phyloP scores from a whole-genome alignment of 495 filamentous ascomycete genomes.

The Tuber aestivum region DNA sequence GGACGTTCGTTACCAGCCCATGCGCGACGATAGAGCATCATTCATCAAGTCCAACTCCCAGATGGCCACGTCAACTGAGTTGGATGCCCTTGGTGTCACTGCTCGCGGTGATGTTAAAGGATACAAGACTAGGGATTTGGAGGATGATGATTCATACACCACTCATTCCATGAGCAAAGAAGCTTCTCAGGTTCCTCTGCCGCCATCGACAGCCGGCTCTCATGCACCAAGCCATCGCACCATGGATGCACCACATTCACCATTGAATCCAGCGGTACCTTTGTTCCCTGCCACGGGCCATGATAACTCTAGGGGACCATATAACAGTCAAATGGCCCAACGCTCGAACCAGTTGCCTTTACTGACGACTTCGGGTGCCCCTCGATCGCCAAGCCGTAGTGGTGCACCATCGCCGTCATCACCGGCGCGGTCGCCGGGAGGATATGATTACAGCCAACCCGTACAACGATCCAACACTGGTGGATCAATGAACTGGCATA shows the following conservation, averaged over 20 bases:
- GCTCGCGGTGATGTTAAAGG: constrained; percentile 78
- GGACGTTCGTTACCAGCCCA: constrained; percentile 90
- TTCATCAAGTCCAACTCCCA: constrained; percentile 98
- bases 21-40: constrained; percentile 91
- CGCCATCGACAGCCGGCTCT: constrained; percentile 46
- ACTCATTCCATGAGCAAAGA: constrained; percentile 23
- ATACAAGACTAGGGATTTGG: constrained; percentile 61
- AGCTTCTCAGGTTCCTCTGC: constrained; percentile 43
- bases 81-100: constrained; percentile 88
- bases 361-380: constrained; percentile 31
- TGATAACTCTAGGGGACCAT: constrained; percentile 22
- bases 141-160: constrained; percentile 70
- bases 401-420: constrained; percentile 31
- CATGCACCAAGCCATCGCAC: constrained; percentile 32
- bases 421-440: constrained; percentile 22
- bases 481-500: constrained; percentile 36
- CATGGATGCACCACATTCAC: constrained; percentile 29
- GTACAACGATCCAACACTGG: constrained; percentile 31
- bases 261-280: constrained; percentile 30
- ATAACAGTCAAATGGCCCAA: constrained; percentile 33
- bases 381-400: constrained; percentile 36
- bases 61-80: constrained; percentile 66
- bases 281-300: constrained; percentile 32
- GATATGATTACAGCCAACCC: constrained; percentile 24
- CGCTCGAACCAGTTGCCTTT: constrained; percentile 32